A percentile compares a stretch with the other conserved stretches of the same genome.
Conservation (phyloP, 306 rosid species). For the Abrus precatorius region DNA sequence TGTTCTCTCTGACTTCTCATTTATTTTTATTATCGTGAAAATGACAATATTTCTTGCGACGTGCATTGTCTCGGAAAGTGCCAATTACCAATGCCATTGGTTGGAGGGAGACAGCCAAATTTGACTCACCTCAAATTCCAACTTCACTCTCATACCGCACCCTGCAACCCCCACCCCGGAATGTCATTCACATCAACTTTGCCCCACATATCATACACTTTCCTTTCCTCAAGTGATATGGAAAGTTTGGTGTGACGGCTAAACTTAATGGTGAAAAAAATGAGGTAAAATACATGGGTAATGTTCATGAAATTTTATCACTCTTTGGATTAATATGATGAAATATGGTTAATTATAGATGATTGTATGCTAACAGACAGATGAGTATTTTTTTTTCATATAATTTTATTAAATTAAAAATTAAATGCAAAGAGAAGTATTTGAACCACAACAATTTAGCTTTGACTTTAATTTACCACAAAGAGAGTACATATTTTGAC, state of each 20-base stretch:
- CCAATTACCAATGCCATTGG: background rate
- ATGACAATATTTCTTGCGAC: background rate
- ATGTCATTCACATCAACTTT: background rate
- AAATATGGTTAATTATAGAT: background rate
- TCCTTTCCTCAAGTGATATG: background rate
- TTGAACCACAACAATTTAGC: too few relatives aligned
- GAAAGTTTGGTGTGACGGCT: background rate
- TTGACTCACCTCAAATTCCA: constrained; percentile 14
- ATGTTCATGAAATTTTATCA: background rate
- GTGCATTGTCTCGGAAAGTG: background rate
- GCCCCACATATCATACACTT: background rate
- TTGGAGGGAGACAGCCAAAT: constrained; percentile 23
- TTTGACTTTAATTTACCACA: too few relatives aligned
- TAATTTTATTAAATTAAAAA: background rate
- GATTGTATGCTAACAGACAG: background rate
- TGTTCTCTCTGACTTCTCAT: background rate
- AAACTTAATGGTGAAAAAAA: background rate
- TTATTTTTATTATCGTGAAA: background rate
- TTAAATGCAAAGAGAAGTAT: too few relatives aligned
- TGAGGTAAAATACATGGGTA: background rate
- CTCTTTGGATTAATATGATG: background rate
- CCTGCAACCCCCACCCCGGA: background rate
- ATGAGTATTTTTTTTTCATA: background rate
- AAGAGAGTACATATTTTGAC: too few relatives aligned
- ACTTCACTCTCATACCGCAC: background rate